Evolutionary conservation across 2,329 filamentous ascomycete species (phyloP), one percentile per base, ranked within the genome.

Genomic region (Nothomitra cinnamomea): DNA sequence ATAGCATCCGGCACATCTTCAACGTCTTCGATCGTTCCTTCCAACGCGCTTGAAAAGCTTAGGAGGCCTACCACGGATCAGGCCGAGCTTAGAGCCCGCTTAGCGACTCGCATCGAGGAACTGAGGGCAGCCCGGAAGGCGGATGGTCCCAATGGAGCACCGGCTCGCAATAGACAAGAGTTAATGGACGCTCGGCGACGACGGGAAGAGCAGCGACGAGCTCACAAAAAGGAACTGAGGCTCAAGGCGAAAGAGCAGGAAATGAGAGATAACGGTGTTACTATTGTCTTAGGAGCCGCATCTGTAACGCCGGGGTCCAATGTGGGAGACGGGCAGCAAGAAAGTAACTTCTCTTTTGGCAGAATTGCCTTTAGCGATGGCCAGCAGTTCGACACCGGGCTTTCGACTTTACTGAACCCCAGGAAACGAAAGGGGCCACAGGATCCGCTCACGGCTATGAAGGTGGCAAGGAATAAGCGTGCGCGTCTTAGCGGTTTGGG

Each of bases 351-450:
- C 65, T 80, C 87, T 4, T 98, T 96, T 66, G 88, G 89, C 32
- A 83, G 87, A 36, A 81, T 98, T n/a, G 81, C 87, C 10, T 98
- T 96, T 65, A 79, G 79, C 3, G 90, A 96, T 64, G 90, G 90
- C 40, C 78, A 87, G 52, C 77, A 84, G 57, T 74, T 94, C 50
- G 86, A 90, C 51, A 78, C 86, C 56, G 80, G 82, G 55, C 74
- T 85, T 17, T 72, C 72, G 3, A 71, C 70, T 43, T 70, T 83
- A 17, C 68, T 85, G 15, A 82, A 82, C 53, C 76, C 79, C 57
- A 78, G 77, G 62, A 87, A 85, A 70, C 83, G 80, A 67, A 88
- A 86, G 68, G 89, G 89, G 0, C 84, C 87, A 1, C 83, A 82
- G 55, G 92, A 98, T 66, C 74, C 86, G 48, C 86, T 86, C 64